A percentile compares a stretch with the other conserved stretches of the same genome.
Evolutionary conservation across 192 early-diverging fungal genomes (phyloP).

Genomic region (Coemansia sp.): DNA sequence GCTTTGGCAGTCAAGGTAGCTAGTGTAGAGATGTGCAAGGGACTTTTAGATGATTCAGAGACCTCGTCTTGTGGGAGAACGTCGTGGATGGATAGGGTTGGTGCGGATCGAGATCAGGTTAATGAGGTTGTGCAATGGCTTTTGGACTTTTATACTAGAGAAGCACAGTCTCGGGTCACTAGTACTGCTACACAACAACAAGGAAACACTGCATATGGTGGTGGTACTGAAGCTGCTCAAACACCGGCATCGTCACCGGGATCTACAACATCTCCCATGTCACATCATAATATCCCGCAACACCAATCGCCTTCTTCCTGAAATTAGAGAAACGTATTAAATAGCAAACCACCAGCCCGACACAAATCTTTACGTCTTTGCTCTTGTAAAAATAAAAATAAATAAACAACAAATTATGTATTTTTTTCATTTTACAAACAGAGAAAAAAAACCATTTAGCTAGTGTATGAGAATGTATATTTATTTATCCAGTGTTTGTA

Average conservation of each 20-base stretch:
- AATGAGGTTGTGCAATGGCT: conserved; percentile 38
- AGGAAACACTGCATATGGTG: not conserved
- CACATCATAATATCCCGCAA: not conserved
- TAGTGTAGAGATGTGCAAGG: not conserved
- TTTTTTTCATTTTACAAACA: too few relatives aligned
- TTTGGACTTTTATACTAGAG: conserved; percentile 35
- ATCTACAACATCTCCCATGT: conserved; percentile 14
- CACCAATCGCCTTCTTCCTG: conserved; percentile 19
- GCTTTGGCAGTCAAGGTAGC: conserved; percentile 35
- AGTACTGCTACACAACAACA: too few relatives aligned
- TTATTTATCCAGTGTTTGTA: too few relatives aligned
- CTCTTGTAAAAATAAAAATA: conserved; percentile 3
- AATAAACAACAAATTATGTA: not conserved
- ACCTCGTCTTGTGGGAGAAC: too few relatives aligned
- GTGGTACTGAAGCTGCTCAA: conserved; percentile 10
- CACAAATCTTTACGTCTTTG: too few relatives aligned
- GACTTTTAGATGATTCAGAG: conserved; percentile 4
- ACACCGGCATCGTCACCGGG: conserved; percentile 30
- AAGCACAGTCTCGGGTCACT: conserved; percentile 29
- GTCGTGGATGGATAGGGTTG: conserved; percentile 27
- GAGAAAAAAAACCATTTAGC: too few relatives aligned
- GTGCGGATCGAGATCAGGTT: conserved; percentile 7
- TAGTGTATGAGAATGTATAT: too few relatives aligned
- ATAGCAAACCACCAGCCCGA: too few relatives aligned
- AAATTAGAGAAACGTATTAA: conserved; percentile 15